Evolutionary conservation across 2,329 filamentous ascomycete species (phyloP).

Genomic region (Epichloe festucae): DNA sequence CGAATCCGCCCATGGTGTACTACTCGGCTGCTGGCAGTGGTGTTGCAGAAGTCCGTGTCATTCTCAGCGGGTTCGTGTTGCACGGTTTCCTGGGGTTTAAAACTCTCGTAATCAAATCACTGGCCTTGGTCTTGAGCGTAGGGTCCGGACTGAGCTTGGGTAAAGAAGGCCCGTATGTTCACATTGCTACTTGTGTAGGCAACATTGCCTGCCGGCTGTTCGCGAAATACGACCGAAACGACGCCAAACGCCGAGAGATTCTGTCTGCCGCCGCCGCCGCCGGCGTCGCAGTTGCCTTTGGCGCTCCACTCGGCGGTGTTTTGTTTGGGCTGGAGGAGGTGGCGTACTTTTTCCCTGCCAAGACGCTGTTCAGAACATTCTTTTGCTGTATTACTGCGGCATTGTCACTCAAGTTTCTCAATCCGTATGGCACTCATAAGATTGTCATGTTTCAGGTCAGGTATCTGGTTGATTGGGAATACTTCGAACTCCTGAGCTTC

Average conservation of each 20-base stretch:
- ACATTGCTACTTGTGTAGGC: conserved; percentile 88
- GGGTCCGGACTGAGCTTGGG: conserved; percentile 86
- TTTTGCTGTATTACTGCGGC: conserved; percentile 95
- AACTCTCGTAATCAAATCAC: conserved; percentile 74
- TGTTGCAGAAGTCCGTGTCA: conserved; percentile 93
- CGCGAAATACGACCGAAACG: conserved; percentile 83
- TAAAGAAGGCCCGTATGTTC: conserved; percentile 93
- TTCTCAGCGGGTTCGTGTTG: conserved; percentile 92
- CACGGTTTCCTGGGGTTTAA: conserved; percentile 88
- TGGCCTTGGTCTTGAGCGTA: conserved; percentile 75
- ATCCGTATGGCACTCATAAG: conserved; percentile 91
- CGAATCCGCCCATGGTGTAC: conserved; percentile 65
- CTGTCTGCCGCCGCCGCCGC: conserved; percentile 86
- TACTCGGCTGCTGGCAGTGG: conserved; percentile 94
- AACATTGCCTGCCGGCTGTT: conserved; percentile 95
- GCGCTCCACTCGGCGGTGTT: conserved; percentile 75
- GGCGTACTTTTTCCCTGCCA: conserved; percentile 92
- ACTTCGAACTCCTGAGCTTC: conserved; percentile 80
- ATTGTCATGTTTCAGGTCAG: conserved; percentile 94
- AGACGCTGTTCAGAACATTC: conserved; percentile 93
- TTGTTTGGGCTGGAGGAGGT: conserved; percentile 93
- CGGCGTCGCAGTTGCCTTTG: conserved; percentile 88
- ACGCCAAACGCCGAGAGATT: conserved; percentile 85
- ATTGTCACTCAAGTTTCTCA: conserved; percentile 82
- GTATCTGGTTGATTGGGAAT: conserved; percentile 82